phyloP scores from a whole-genome alignment of 2,329 filamentous ascomycete species.

The Aspergillus tanneri region DNA sequence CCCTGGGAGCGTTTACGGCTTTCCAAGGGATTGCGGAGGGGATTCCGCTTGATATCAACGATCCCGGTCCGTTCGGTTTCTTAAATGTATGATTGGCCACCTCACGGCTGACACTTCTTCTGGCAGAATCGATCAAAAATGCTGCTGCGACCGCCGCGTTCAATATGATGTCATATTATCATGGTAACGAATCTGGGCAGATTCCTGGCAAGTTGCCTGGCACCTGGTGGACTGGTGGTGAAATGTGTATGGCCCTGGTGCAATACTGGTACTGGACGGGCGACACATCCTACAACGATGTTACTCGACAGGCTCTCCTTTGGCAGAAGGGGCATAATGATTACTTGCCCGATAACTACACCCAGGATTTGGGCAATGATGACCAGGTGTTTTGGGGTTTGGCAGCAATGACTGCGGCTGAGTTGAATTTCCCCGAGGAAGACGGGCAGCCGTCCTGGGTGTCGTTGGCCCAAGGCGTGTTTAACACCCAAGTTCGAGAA shows the following conservation, averaged over 20 bases:
- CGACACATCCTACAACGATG: conserved; percentile 68
- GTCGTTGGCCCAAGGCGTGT: conserved; percentile 69
- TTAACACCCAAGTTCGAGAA: conserved; percentile 68
- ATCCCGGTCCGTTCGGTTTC: too few species aligned
- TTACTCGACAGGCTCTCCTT: conserved; percentile 66
- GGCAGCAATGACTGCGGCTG: conserved; percentile 71
- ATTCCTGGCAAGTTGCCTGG: conserved; percentile 42
- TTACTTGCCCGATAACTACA: conserved; percentile 66
- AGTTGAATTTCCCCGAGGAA: conserved; percentile 71
- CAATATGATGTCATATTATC: conserved; percentile 43
- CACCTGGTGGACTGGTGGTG: conserved; percentile 68
- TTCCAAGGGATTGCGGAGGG: too few species aligned
- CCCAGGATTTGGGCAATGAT: conserved; percentile 44
- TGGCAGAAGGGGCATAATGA: conserved; percentile 73
- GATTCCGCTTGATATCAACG: too few species aligned
- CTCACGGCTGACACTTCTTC: too few species aligned
- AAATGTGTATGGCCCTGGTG: conserved; percentile 67
- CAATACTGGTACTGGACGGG: conserved; percentile 86
- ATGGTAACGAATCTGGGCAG: conserved; percentile 37
- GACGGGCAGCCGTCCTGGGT: conserved; percentile 68
- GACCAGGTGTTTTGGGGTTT: conserved; percentile 74
- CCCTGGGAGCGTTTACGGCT: too few species aligned
- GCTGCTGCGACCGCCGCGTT: conserved; percentile 38
- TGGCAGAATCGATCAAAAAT: conserved; percentile 33
- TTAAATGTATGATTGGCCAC: too few species aligned